Evolutionary conservation across 2,329 filamentous ascomycete genomes (phyloP).

Genomic region (Chaetomium globosum): DNA sequence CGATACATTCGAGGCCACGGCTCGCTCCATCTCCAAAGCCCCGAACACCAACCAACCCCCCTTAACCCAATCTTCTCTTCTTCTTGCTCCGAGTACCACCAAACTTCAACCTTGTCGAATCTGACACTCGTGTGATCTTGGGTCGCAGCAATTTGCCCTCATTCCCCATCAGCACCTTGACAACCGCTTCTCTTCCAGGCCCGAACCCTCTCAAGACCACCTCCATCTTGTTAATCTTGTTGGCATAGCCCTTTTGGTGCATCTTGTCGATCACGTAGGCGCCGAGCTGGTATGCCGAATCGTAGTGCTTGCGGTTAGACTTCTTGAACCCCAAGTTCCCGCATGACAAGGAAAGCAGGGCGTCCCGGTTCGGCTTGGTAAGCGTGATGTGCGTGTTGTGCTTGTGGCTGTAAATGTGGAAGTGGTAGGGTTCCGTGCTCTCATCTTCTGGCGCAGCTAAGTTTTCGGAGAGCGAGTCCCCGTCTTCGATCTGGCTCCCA

Average conservation of each 20-base stretch:
- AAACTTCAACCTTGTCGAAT: slow-evolving; percentile 91
- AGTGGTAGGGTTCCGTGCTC: slow-evolving; percentile 69
- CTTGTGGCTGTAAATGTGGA: slow-evolving; percentile 84
- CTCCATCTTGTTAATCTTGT: slow-evolving; percentile 76
- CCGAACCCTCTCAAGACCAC: slow-evolving; percentile 85
- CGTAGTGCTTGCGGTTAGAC: slow-evolving; percentile 76
- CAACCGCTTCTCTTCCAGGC: slow-evolving; percentile 80
- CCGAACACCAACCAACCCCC: not conserved
- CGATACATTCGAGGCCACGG: not conserved
- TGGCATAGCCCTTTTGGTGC: slow-evolving; percentile 75
- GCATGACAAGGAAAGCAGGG: slow-evolving; percentile 76
- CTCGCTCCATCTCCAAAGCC: not conserved
- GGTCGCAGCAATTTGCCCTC: slow-evolving; percentile 77
- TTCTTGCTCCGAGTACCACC: slow-evolving; percentile 86
- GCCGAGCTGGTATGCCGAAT: slow-evolving; percentile 87
- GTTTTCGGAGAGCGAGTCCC: slow-evolving; percentile 28
- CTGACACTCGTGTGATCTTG: slow-evolving; percentile 77
- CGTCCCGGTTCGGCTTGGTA: slow-evolving; percentile 75
- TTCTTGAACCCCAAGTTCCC: slow-evolving; percentile 94
- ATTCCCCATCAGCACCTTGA: slow-evolving; percentile 82
- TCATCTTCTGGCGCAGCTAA: slow-evolving; percentile 50
- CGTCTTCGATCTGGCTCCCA: not conserved
- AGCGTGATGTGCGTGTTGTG: slow-evolving; percentile 96
- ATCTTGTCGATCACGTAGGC: slow-evolving; percentile 83
- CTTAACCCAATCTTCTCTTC: slow-evolving; percentile 74